phyloP scores from a whole-genome alignment of 495 filamentous ascomycete species.

The Neurospora africana region DNA sequence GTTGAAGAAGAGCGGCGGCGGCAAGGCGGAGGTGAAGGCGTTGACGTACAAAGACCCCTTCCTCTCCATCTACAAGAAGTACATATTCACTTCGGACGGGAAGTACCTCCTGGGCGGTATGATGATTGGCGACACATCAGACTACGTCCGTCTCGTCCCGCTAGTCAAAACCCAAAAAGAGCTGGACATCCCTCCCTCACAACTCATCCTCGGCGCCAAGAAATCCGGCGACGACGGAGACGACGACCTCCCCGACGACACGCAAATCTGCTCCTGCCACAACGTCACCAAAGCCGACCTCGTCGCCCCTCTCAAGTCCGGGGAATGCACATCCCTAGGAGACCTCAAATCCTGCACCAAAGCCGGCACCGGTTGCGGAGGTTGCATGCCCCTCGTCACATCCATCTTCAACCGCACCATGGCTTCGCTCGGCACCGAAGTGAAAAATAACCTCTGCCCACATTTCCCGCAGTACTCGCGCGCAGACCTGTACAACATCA shows the following conservation, averaged over 20 bases:
- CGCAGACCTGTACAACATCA: conserved; percentile 83
- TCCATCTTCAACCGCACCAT: conserved; percentile 91
- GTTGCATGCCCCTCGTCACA: conserved; percentile 87
- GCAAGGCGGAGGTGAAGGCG: conserved; percentile 60
- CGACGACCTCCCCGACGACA: conserved; percentile 56
- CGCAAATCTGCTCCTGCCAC: conserved; percentile 92
- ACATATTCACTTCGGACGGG: conserved; percentile 83
- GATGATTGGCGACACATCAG: conserved; percentile 95
- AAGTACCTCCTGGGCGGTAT: conserved; percentile 91
- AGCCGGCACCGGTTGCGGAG: conserved; percentile 88
- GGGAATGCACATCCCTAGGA: conserved; percentile 73
- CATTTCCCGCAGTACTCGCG: conserved; percentile 75
- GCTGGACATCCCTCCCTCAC: conserved; percentile 71
- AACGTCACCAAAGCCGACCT: conserved; percentile 90
- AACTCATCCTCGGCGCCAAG: conserved; percentile 80
- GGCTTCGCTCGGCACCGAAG: conserved; percentile 80
- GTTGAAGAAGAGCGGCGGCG: conserved; percentile 29
- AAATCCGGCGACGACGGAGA: conserved; percentile 22
- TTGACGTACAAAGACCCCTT: conserved; percentile 92
- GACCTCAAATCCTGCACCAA: conserved; percentile 93
- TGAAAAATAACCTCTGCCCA: conserved; percentile 78
- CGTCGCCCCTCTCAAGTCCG: conserved; percentile 62
- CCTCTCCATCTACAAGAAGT: conserved; percentile 92
- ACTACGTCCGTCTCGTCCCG: conserved; percentile 91
- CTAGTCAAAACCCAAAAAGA: conserved; percentile 82